Conservation (phyloP, 139 green algal species). For the Helicosporidium sp. region DNA sequence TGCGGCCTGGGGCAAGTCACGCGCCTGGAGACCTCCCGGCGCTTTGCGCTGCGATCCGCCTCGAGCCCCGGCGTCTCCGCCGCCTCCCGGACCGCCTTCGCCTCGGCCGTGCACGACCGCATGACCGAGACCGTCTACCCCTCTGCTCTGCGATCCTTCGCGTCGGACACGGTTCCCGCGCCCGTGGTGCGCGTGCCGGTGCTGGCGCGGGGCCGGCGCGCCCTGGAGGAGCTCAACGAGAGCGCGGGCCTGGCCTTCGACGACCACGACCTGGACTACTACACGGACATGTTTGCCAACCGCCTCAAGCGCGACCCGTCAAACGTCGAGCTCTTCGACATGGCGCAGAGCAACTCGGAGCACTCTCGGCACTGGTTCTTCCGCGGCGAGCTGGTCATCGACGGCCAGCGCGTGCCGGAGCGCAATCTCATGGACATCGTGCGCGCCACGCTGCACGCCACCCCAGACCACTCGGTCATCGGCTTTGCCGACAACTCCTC, state of each 20-base stretch:
- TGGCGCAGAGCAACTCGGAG: constrained; percentile 84
- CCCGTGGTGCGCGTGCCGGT: constrained; percentile 70
- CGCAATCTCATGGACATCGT: constrained; percentile 66
- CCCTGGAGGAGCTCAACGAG: constrained; percentile 71
- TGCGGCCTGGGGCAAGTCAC: constrained; percentile 64
- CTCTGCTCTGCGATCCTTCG: constrained; percentile 46
- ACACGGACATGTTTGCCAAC: constrained; percentile 63
- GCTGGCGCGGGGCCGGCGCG: constrained; percentile 47
- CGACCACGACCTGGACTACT: constrained; percentile 88
- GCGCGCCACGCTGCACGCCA: constrained; percentile 45
- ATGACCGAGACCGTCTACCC: constrained; percentile 96
- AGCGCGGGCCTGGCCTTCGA: constrained; percentile 93
- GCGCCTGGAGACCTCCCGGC: constrained; percentile 56
- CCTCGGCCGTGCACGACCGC: constrained; percentile 71
- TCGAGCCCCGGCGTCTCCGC: constrained; percentile 19
- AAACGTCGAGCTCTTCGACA: constrained; percentile 99
- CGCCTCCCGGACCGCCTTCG: constrained; percentile 24
- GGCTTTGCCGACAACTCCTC: constrained; percentile 98
- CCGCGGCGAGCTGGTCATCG: constrained; percentile 67
- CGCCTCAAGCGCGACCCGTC: constrained; percentile 88
- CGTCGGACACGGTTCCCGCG: constrained; percentile 15
- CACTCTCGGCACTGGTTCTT: constrained; percentile 86
- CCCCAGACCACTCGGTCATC: constrained; percentile 85
- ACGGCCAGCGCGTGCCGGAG: constrained; percentile 45
- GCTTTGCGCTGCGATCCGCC: constrained; percentile 43